These are phyloP conservation scores for Cystobasidiaceae sp. DNA, from an alignment of 1,284 basidiomycete species.

Conservation along the genomic window DNA sequence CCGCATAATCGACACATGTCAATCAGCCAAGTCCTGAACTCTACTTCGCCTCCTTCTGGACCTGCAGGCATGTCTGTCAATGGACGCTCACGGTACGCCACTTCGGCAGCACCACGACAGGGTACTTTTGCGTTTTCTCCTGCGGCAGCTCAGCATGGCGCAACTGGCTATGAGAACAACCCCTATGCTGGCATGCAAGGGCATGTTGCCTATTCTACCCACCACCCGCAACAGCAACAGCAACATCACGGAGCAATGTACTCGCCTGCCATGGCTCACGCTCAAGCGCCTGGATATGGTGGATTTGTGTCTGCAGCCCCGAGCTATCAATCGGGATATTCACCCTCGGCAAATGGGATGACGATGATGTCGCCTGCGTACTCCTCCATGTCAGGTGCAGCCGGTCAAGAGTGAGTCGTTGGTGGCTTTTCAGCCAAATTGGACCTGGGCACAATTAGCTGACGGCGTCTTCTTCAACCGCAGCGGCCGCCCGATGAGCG, in stretches of 20 bases:
- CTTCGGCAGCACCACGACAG: background rate
- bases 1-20: background rate
- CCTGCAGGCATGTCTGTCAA: no score
- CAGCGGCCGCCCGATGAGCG: background rate
- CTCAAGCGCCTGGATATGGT: background rate
- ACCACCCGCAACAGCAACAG: background rate
- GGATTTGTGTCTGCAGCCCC: background rate
- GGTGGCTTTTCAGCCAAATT: background rate
- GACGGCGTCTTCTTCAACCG: background rate
- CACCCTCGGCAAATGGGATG: conserved; percentile 6
- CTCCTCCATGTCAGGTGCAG: background rate
- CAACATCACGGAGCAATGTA: conserved; percentile 2
- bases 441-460: background rate
- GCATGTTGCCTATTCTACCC: background rate
- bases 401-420: conserved; percentile 1
- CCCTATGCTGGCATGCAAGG: background rate
- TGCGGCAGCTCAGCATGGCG: background rate
- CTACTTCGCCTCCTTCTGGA: background rate
- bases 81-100: conserved; percentile 1
- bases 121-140: conserved; percentile 7
- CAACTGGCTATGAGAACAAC: background rate
- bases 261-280: conserved; percentile 1
- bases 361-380: conserved; percentile 4
- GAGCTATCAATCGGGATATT: background rate
- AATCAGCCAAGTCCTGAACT: conserved; percentile 13